Base-by-base conservation (phyloP, 208 protist species). In the Crithidia expoeki region DNA sequence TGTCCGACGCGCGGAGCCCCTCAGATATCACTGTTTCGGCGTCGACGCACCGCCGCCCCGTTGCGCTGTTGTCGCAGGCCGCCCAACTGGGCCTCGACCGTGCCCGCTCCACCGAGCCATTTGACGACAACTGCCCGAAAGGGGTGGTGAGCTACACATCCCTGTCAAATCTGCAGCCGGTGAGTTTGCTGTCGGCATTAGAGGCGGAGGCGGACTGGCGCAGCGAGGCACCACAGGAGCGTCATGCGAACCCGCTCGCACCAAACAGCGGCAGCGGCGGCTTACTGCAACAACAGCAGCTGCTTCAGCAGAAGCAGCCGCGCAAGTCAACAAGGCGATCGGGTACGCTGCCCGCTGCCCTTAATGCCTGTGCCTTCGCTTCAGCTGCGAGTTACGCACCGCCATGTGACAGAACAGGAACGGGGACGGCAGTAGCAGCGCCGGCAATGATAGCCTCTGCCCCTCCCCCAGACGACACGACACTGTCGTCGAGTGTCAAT, bases 41-140 rank as follows among this genome's bases (percentile, higher is more conserved):
- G 23, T 7, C 38, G 3, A 25, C 58, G 4, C 38, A 64, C 5
- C 23, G 40, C 11, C 19, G 61, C 30, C 27, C 40, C 4, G 25
- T 40, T 9, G 55, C 17, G 33, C 25, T 61, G 11, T 36, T 21
- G 32, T 2, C 70, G 2, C 61, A 33, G 47, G 53, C 27, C 0
- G 33, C 46, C 9, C 21, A 27, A 23, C 6, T 25, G 21, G 38
- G 12, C 17, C n/a, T 67, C 9, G 53, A 70, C 30, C 60, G 57
- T 11, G 64, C 46, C 0, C 76, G 65, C 6, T 76, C 76, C 1
- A 33, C 60, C 6, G 76, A 76, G 60, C 76, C 76, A 9, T 81
- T 73, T 40, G 68, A 63, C n/a, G 62, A 76, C 36, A 10, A 56
- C 34, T 33, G 36, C 21, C 21, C 27, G 14, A 60, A 40, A 30